phyloP scores from a whole-genome alignment of 768 basidiomycete genomes.

The Tricholoma sp. region DNA sequence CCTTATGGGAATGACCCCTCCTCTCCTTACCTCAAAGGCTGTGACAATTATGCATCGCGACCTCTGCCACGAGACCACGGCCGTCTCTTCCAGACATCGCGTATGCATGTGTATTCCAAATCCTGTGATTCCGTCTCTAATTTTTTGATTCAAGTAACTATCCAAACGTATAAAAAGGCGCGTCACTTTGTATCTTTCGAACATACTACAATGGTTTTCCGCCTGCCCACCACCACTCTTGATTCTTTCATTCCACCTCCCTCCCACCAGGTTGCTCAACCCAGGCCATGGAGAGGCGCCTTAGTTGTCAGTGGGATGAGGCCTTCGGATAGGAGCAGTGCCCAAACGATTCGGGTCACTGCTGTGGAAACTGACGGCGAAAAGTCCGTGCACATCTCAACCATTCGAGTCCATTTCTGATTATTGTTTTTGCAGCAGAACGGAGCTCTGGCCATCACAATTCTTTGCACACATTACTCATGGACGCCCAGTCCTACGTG shows the following conservation, averaged over 20 bases:
- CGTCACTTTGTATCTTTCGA: constrained; percentile 25
- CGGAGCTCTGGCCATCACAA: constrained; percentile 51
- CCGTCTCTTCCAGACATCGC: constrained; percentile 6
- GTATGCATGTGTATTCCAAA: constrained; percentile 11
- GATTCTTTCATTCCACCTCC: constrained; percentile 56
- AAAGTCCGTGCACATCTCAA: constrained; percentile 40
- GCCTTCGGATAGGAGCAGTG: constrained; percentile 40
- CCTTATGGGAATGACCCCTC: not conserved
- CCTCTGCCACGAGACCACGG: constrained; percentile 29
- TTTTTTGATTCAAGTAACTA: constrained; percentile 14
- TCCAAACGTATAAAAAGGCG: constrained; percentile 36
- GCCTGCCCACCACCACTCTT: constrained; percentile 51
- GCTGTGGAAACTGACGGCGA: constrained; percentile 71
- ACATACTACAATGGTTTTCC: constrained; percentile 49
- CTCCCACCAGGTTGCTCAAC: constrained; percentile 36
- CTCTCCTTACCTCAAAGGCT: not conserved
- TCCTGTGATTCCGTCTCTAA: constrained; percentile 15
- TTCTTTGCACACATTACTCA: constrained; percentile 40
- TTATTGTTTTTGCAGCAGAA: constrained; percentile 34
- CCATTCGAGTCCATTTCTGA: constrained; percentile 18
- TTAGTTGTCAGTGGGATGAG: constrained; percentile 48
- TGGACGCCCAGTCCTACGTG: constrained; percentile 35
- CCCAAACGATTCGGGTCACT: constrained; percentile 51
- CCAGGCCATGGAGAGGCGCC: constrained; percentile 53
- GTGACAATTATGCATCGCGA: constrained; percentile 28